Evolutionary conservation across 257 asterid genomes (phyloP).

Genomic region (Primulina tabacum): DNA sequence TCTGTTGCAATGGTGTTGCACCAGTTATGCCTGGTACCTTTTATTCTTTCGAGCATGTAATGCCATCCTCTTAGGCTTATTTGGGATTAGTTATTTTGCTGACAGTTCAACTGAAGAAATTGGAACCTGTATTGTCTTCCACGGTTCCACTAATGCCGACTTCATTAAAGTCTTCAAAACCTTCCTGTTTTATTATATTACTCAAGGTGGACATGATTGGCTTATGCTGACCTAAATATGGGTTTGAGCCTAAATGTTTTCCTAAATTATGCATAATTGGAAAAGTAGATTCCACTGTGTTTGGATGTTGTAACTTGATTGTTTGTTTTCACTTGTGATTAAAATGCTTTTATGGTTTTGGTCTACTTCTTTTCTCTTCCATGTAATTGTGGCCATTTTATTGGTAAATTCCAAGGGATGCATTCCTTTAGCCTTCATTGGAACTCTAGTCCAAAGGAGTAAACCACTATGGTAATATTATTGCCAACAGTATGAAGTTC

Average conservation of each 20-base stretch:
- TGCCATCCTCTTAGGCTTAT: neutral
- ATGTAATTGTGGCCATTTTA: neutral
- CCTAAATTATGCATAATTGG: neutral
- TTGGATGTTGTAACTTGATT: neutral
- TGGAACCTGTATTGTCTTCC: neutral
- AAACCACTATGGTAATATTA: neutral
- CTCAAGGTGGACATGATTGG: neutral
- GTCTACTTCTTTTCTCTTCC: slow-evolving; percentile 1
- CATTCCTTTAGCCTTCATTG: neutral
- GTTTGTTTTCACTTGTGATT: neutral
- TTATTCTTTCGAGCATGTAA: slow-evolving; percentile 6
- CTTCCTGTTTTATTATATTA: neutral
- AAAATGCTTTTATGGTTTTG: slow-evolving; percentile 6
- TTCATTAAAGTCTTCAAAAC: neutral
- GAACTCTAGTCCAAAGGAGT: slow-evolving; percentile 1
- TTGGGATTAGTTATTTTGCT: slow-evolving; percentile 1
- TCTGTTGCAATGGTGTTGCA: neutral
- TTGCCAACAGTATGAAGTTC: slow-evolving; percentile 1
- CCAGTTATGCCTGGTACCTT: neutral
- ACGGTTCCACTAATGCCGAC: slow-evolving; percentile 6
- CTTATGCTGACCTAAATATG: neutral
- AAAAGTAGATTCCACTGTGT: slow-evolving; percentile 1
- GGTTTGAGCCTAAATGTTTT: neutral
- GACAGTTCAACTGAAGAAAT: neutral
- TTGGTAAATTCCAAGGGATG: slow-evolving; percentile 3